These are phyloP conservation scores for Psilocybe cyanescens DNA, from an alignment of 768 basidiomycete genomes.

Conservation along the genomic window DNA sequence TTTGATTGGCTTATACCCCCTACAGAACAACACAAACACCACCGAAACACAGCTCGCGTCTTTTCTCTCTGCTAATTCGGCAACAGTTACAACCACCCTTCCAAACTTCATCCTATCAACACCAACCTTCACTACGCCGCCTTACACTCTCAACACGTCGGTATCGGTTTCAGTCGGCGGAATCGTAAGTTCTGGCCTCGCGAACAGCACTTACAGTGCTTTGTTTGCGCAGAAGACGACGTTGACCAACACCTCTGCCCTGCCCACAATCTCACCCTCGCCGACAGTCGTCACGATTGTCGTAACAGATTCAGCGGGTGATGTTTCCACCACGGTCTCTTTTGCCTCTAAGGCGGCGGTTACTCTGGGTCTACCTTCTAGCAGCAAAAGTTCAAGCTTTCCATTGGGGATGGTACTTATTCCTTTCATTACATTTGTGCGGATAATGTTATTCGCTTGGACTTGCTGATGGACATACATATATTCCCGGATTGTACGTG, in stretches of 20 bases:
- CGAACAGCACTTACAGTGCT: conserved; percentile 71
- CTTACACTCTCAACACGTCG: conserved; percentile 74
- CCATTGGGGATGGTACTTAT: background rate
- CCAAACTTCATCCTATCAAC: conserved; percentile 75
- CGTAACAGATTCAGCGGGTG: conserved; percentile 58
- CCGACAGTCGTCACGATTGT: conserved; percentile 58
- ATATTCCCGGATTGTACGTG: conserved; percentile 8
- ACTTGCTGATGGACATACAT: background rate
- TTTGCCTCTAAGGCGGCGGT: conserved; percentile 48
- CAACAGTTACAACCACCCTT: conserved; percentile 67
- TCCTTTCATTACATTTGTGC: conserved; percentile 1
- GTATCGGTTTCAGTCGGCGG: conserved; percentile 56
- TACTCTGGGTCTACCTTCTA: conserved; percentile 67
- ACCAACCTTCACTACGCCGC: conserved; percentile 63
- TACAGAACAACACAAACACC: conserved; percentile 47
- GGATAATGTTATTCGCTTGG: conserved; percentile 3
- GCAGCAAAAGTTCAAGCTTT: conserved; percentile 20
- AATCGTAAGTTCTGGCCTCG: conserved; percentile 64
- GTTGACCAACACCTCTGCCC: conserved; percentile 47
- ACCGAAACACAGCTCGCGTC: conserved; percentile 50
- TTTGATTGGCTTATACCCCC: conserved; percentile 75
- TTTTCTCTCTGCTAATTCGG: conserved; percentile 63
- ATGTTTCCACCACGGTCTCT: conserved; percentile 56
- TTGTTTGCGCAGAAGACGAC: conserved; percentile 45
- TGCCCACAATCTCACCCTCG: conserved; percentile 59